phyloP scores from a whole-genome alignment of 345 rosid species.

The Anacardium occidentale region DNA sequence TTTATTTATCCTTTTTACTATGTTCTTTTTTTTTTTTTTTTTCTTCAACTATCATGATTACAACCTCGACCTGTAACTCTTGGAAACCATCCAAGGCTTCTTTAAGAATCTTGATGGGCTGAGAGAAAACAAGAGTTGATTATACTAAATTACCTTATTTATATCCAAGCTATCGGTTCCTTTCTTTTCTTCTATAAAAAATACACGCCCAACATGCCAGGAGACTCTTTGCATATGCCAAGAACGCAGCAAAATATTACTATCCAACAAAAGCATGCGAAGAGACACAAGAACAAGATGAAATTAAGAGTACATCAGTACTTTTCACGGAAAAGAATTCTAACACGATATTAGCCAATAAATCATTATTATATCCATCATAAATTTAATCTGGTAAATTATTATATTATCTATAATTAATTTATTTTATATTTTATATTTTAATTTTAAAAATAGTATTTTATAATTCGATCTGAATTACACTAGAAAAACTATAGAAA shows the following conservation, averaged over 20 bases:
- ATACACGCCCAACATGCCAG: no score
- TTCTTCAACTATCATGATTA: conserved; percentile 25
- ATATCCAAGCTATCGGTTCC: background rate
- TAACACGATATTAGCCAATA: no score
- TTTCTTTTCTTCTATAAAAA: background rate
- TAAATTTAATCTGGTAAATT: no score
- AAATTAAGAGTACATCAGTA: no score
- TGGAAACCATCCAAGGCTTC: conserved; percentile 34
- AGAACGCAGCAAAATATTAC: background rate
- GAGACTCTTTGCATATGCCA: background rate
- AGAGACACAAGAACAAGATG: conserved; percentile 18
- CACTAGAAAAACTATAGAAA: no score
- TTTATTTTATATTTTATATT: no score
- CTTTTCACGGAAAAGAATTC: no score
- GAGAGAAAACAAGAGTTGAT: conserved; percentile 48
- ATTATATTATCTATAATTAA: no score
- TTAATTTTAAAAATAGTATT: no score
- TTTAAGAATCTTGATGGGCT: conserved; percentile 36
- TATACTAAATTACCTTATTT: conserved; percentile 3
- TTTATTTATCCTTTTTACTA: background rate
- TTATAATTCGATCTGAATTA: no score
- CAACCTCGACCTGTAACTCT: conserved; percentile 64
- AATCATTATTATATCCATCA: no score
- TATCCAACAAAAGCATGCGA: conserved; percentile 1
- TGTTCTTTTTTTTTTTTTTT: conserved; percentile 12